Evolutionary conservation across 2,329 filamentous ascomycete genomes (phyloP), one percentile per base, ranked within the genome.

Genomic region (Domatiomyces globalis): DNA sequence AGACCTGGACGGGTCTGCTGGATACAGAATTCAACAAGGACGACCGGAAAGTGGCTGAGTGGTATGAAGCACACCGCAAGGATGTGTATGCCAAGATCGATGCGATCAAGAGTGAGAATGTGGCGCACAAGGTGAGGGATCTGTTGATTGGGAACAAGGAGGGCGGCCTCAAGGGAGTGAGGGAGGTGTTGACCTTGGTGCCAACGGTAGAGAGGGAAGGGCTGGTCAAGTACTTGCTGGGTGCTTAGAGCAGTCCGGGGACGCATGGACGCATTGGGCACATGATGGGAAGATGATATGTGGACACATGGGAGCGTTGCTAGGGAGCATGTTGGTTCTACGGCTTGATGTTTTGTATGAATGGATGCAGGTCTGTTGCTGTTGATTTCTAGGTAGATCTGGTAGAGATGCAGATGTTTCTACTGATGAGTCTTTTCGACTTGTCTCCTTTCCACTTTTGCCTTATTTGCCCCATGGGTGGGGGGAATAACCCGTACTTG

Each of bases 31-130:
- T 94, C 67, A 79, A 84, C 51, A 77, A 76, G 53, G 81, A 87
- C 56, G 92, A 98, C 67, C 80, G 80, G 61, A 83, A 81, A 59
- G 92, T 95, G 25, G 87, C 89, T 3, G 78, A 83, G 61, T 98
- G 92, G 92, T 96, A 95, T 66, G 92, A 98, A 75, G 83, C 90
- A 72, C 92, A 96, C 73, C 78, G 87, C 65, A 87, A 90, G 75
- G 72, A 73, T 43, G 81, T 98, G 48, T 78, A 84, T 56, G 79
- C 84, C 56, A 94, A 92, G 79, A 80, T 96, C 25, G 88, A 95
- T 67, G 71, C 75, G 10, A 75, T 96, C 63, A 92, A 87, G 78
- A 77, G 78, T 4, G 86, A 95, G 54, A 77, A 80, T 43, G 76
- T 85, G 25, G 79, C 81, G 5, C 74, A 75, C 51, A 81, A 87